Evolutionary conservation across 2,329 filamentous ascomycete genomes (phyloP).

Genomic region (Torrubiella hemipterigena): DNA sequence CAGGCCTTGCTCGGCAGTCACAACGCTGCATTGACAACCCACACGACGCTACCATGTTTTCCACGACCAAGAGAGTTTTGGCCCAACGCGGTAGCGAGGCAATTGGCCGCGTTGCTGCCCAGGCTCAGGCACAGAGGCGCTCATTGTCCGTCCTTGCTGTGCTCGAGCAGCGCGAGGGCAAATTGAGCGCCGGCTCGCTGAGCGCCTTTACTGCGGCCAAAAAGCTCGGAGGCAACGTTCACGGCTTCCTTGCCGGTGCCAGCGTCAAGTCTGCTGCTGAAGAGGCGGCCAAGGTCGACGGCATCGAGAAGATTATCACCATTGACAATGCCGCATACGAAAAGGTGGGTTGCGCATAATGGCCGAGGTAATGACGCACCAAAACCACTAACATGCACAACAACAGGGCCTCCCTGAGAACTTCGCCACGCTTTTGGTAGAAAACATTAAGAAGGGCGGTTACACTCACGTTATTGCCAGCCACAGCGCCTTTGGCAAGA

Average conservation of each 20-base stretch:
- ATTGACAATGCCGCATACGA: slow-evolving; percentile 88
- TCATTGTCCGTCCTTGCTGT: slow-evolving; percentile 81
- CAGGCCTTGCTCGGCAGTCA: no score
- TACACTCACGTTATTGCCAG: slow-evolving; percentile 87
- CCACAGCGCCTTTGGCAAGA: slow-evolving; percentile 96
- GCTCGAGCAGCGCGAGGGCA: slow-evolving; percentile 84
- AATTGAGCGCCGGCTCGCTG: slow-evolving; percentile 71
- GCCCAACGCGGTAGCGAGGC: slow-evolving; percentile 14
- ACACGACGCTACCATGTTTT: slow-evolving; percentile 17
- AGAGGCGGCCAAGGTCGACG: slow-evolving; percentile 78
- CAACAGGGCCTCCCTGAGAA: slow-evolving; percentile 77
- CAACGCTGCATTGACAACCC: slow-evolving; percentile 1
- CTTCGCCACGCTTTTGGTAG: slow-evolving; percentile 81
- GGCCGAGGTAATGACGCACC: background rate
- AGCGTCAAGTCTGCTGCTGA: slow-evolving; percentile 66
- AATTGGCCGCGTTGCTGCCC: slow-evolving; percentile 15
- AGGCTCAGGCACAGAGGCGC: slow-evolving; percentile 23
- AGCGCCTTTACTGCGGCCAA: slow-evolving; percentile 77
- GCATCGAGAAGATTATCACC: slow-evolving; percentile 81
- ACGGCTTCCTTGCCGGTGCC: slow-evolving; percentile 76
- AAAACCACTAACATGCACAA: slow-evolving; percentile 4
- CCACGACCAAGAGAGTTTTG: slow-evolving; percentile 15
- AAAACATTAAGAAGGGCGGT: slow-evolving; percentile 92
- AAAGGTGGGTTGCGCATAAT: slow-evolving; percentile 44
- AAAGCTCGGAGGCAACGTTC: slow-evolving; percentile 75